Conservation (phyloP, 176 grass and related monocot genomes). For the Aegilops speltoides region DNA sequence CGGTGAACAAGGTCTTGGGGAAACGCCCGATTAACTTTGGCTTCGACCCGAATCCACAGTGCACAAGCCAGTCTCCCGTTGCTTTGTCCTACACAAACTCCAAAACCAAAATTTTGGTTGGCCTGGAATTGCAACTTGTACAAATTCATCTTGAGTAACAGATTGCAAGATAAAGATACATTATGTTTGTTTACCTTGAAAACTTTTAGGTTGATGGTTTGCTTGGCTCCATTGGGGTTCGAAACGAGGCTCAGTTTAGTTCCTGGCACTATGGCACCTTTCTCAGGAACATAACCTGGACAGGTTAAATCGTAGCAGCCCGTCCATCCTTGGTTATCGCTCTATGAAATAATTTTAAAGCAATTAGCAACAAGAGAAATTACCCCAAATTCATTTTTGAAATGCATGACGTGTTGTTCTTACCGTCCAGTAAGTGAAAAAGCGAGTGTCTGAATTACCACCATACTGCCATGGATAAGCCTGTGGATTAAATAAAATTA, state of each 20-base stretch:
- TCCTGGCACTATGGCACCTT: background rate
- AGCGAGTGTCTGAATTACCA: background rate
- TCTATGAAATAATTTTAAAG: background rate
- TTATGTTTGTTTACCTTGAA: background rate
- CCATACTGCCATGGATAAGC: background rate
- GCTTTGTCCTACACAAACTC: background rate
- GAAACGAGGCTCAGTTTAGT: background rate
- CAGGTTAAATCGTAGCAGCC: background rate
- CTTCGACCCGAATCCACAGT: background rate
- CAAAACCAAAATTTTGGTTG: background rate
- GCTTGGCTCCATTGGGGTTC: background rate
- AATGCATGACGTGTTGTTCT: background rate
- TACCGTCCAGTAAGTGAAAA: background rate
- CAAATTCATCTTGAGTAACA: background rate
- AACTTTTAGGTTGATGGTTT: background rate
- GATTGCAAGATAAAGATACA: background rate
- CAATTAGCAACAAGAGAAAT: background rate
- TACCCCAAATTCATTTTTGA: background rate
- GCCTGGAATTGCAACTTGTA: background rate
- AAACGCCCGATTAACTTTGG: background rate
- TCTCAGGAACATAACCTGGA: background rate
- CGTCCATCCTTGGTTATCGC: background rate
- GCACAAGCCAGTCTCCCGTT: background rate
- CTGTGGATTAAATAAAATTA: background rate
- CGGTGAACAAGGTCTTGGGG: background rate